Evolutionary conservation across 768 basidiomycete species (phyloP).

Genomic region (Pholiota molesta): DNA sequence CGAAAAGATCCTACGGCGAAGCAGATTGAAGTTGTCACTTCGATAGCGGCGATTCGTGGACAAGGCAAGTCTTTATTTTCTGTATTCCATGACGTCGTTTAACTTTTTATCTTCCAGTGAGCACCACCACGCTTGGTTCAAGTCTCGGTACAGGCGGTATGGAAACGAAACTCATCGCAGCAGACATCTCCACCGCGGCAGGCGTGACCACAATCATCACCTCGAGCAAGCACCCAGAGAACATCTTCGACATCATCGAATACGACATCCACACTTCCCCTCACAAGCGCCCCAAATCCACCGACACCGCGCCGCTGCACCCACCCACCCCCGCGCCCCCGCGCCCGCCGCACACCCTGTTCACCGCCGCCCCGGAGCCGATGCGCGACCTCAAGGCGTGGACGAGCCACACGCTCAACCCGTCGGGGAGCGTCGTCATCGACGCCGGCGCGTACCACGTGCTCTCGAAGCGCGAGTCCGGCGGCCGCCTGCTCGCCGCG

Average conservation of each 20-base stretch:
- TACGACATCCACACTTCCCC: constrained; percentile 48
- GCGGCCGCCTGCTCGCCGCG: constrained; percentile 88
- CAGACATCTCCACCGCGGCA: constrained; percentile 94
- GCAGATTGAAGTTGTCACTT: constrained; percentile 81
- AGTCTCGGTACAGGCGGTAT: constrained; percentile 97
- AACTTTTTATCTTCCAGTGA: constrained; percentile 54
- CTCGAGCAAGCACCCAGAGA: constrained; percentile 76
- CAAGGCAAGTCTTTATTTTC: constrained; percentile 56
- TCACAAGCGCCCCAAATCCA: constrained; percentile 35
- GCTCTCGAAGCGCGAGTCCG: constrained; percentile 82
- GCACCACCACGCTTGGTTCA: constrained; percentile 89
- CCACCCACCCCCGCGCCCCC: constrained; percentile 3
- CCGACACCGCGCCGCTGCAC: neutral
- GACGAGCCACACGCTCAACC: constrained; percentile 94
- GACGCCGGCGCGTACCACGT: constrained; percentile 89
- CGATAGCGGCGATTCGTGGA: constrained; percentile 77
- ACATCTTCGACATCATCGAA: constrained; percentile 81
- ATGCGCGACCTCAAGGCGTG: constrained; percentile 90
- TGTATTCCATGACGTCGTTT: neutral
- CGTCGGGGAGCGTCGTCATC: constrained; percentile 87
- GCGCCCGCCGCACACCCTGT: constrained; percentile 87
- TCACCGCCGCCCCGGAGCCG: constrained; percentile 72
- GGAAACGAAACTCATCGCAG: constrained; percentile 99
- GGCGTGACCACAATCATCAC: constrained; percentile 93
- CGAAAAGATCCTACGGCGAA: constrained; percentile 84